These are phyloP conservation scores for Panicum miliaceum DNA, from an alignment of 176 grass and related monocot species.

Conservation along the genomic window DNA sequence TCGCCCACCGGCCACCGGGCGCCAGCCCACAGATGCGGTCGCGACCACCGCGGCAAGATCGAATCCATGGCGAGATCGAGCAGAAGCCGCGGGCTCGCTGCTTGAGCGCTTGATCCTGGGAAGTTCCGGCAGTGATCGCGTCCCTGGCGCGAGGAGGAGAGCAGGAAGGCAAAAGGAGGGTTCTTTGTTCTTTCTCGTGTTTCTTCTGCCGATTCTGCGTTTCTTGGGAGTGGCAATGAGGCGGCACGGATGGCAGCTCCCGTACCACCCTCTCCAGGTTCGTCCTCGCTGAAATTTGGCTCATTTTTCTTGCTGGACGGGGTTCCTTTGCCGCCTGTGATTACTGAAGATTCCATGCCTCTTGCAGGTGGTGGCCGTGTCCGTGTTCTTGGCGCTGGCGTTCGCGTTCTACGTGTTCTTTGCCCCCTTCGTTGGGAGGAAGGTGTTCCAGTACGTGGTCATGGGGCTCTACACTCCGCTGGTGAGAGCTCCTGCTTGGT, in stretches of 20 bases:
- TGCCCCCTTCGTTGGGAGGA: slow-evolving; percentile 88
- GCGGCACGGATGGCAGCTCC: slow-evolving; percentile 96
- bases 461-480: slow-evolving; percentile 92
- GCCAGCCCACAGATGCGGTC: slow-evolving; percentile 28
- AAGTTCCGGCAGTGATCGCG: slow-evolving; percentile 31
- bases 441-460: slow-evolving; percentile 70
- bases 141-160: not conserved
- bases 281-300: slow-evolving; percentile 15
- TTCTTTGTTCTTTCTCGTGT: slow-evolving; percentile 7
- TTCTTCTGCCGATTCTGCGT: not conserved
- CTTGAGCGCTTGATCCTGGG: slow-evolving; percentile 26
- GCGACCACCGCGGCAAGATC: slow-evolving; percentile 7
- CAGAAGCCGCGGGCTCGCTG: slow-evolving; percentile 14
- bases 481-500: slow-evolving; percentile 48
- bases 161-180: not conserved
- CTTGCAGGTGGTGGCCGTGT: slow-evolving; percentile 86
- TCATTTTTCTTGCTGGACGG: not conserved
- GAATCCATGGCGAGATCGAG: slow-evolving; percentile 33
- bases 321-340: not conserved
- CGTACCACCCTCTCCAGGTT: slow-evolving; percentile 98
- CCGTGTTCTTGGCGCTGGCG: slow-evolving; percentile 89
- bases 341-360: slow-evolving; percentile 23
- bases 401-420: slow-evolving; percentile 99
- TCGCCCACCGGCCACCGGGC: not conserved
- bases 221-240: slow-evolving; percentile 60